A percentile compares a stretch with the other conserved stretches of the same genome.
phyloP scores from a whole-genome alignment of 805 yeast genomes.

The Pichia eremophila region DNA sequence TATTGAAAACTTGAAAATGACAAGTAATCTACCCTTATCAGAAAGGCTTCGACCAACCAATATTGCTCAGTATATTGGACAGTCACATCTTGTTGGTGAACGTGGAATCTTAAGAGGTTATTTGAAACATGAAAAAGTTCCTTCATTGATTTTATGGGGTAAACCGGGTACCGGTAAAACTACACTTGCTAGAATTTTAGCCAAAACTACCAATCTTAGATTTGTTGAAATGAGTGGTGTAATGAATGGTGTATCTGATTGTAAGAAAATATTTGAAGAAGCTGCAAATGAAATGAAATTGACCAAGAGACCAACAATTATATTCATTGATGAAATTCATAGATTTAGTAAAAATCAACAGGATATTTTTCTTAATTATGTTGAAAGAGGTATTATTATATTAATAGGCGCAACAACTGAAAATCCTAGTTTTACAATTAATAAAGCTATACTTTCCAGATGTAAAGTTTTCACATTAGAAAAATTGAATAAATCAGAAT shows the following conservation, averaged over 20 bases:
- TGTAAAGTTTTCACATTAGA: constrained; percentile 70
- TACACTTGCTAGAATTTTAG: constrained; percentile 53
- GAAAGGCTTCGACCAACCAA: constrained; percentile 74
- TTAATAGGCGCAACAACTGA: constrained; percentile 97
- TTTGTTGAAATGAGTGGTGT: constrained; percentile 86
- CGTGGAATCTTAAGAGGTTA: constrained; percentile 61
- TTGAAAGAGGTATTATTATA: constrained; percentile 74
- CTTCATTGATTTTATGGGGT: constrained; percentile 88
- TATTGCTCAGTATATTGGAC: constrained; percentile 74
- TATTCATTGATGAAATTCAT: constrained; percentile 91
- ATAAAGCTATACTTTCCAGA: constrained; percentile 75
- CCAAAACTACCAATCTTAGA: constrained; percentile 41
- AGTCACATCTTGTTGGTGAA: constrained; percentile 60
- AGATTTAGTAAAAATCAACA: constrained; percentile 81
- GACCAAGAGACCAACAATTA: constrained; percentile 48
- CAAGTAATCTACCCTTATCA: constrained; percentile 45
- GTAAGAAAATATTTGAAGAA: constrained; percentile 51
- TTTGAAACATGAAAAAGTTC: constrained; percentile 54
- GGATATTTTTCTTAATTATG: constrained; percentile 73
- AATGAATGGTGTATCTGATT: constrained; percentile 53
- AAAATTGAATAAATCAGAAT: constrained; percentile 40
- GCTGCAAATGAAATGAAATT: constrained; percentile 35
- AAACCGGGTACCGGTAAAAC: constrained; percentile 97
- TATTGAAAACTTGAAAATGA: constrained; percentile 12
- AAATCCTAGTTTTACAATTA: constrained; percentile 76